These are phyloP conservation scores for Rhizoclosmatium globosum DNA, from an alignment of 192 early-diverging fungal species.

Conservation along the genomic window DNA sequence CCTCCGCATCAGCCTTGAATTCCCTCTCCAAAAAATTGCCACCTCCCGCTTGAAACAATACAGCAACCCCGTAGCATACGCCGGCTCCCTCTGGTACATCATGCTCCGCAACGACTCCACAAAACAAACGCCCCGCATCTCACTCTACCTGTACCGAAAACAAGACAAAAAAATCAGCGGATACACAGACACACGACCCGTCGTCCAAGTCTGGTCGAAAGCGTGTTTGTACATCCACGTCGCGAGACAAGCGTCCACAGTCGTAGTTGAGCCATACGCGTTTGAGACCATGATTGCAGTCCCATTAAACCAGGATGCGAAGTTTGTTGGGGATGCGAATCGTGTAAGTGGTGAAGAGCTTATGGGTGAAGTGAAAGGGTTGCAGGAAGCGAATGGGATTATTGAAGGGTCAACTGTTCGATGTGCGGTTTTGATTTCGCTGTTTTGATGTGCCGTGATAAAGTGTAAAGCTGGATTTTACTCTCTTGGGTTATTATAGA, in stretches of 20 bases:
- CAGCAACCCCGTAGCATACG: conserved; percentile 8
- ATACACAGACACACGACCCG: conserved; percentile 10
- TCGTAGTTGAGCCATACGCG: conserved; percentile 10
- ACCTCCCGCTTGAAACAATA: background rate
- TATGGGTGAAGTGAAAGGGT: background rate
- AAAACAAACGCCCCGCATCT: background rate
- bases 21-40: background rate
- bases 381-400: background rate
- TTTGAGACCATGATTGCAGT: conserved; percentile 9
- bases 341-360: conserved; percentile 17
- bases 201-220: conserved; percentile 3
- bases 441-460: background rate
- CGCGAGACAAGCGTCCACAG: background rate
- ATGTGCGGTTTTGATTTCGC: conserved; percentile 14
- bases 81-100: conserved; percentile 19
- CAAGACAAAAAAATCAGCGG: conserved; percentile 21
- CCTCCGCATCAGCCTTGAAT: conserved; percentile 9
- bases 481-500: too few species aligned
- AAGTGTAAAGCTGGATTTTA: too few species aligned
- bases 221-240: conserved; percentile 19
- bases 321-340: conserved; percentile 20
- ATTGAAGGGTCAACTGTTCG: background rate
- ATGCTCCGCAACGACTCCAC: conserved; percentile 9
- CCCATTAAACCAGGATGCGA: background rate
- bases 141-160: conserved; percentile 10